Evolutionary conservation across 331 rosid species (phyloP), one percentile per base, ranked within the genome.

Genomic region (Quercus phellos): DNA sequence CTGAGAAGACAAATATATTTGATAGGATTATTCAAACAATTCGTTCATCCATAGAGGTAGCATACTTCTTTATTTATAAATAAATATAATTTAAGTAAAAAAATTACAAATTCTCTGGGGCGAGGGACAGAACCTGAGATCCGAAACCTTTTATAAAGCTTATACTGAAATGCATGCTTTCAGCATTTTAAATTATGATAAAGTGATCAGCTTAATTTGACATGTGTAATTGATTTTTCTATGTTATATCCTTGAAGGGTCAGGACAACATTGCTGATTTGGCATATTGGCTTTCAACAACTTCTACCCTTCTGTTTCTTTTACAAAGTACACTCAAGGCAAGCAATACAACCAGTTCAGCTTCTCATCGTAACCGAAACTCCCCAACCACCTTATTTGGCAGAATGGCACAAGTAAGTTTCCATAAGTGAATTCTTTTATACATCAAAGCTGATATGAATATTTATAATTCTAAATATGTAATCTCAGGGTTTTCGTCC

Each of bases 241-340:
- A 55, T 68, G 66, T 69, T 42, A 74, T 87, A 53, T 73, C 64
- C 75, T 80, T 73, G 68, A 77, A 90, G 98, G 84, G 81, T 78
- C 89, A 84, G 78, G 91, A 89, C 74, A 89, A 88, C 76, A 79
- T 89, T 71, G 74, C 72, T 77, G 94, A 90, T 69, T 88, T 90
- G 54, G 93, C 98, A 18, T 90, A 87, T 83, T 93, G 98, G 98
- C 93, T 93, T 80, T 90, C 98, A 66, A 90, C 94, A 77, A 88
- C 91, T 74, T 93, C 91, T 66, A 88, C 98, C 53, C 93, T 93
- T 81, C 68, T 93, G 76, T 93, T 85, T 78, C 93, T 90, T 72
- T 87, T 93, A 26, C 98, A 90, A 79, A 89, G 87, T 77, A 90
- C 96, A 81, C 88, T 93, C 85, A 93, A 93, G 78, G 98, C 91